Base-by-base conservation (phyloP, 2,329 filamentous ascomycete species). In the Alternaria longipes region DNA sequence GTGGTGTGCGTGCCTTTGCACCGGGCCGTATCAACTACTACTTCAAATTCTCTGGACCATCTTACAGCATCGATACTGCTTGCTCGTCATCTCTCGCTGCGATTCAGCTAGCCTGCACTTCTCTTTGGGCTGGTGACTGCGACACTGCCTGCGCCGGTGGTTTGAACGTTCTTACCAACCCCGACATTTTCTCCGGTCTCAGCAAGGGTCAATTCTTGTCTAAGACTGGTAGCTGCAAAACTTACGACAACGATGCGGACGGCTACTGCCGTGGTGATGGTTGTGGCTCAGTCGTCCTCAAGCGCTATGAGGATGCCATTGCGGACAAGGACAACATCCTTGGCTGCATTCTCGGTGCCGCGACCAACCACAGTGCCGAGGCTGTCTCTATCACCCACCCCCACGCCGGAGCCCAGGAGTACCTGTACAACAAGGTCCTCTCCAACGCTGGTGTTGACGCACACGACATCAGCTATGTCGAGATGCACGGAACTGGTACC, bases 401-500 rank as follows among this genome's bases (percentile, higher is more conserved):
- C 1, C 91, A 95, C 75, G 90, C 88, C 4, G 90, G 87, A 14
- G 90, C 91, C 0, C 93, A 96, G 77, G 87, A 91, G 12, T 83
- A 86, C 49, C 81, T 95, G 11, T 94, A 90, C 70, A 86, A 86
- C 57, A 84, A 87, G 40, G 88, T 95, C 28, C 83, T 95, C 1
- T 86, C 90, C 49, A 86, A 91, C 44, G 89, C 91, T 42, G 89
- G 90, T 60, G 85, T 95, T 22, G 89, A 94, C 71, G 90, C 92
- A 2, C 85, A 88, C 52, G 90, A 94, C 64, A 85, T 97, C 50
- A 89, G 89, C 77, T 96, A 94, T 72, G 89, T 97, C 8, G 93
- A 96, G 79, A 93, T 95, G 89, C 92, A 97, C 76, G 93, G 91
- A 14, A 97, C 93, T 3, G 93, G 93, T 32, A 97, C 92, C 0